Evolutionary conservation across 106 monocot genomes (phyloP).

Genomic region (Platanthera zijinensis): DNA sequence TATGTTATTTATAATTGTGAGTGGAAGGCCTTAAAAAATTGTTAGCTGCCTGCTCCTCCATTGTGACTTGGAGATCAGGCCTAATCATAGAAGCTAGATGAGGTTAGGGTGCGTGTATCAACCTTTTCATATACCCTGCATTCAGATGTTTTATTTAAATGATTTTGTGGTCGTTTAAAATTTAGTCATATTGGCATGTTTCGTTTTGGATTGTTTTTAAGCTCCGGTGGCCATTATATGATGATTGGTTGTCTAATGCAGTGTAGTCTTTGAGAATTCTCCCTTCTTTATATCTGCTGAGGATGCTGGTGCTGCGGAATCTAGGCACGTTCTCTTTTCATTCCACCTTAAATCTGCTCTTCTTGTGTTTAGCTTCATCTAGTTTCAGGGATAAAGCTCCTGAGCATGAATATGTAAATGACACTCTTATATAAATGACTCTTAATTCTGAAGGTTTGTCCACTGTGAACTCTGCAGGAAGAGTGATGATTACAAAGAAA

Average conservation of each 20-base stretch:
- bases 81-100: no score
- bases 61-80: no score
- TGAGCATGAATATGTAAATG: background rate
- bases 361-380: conserved; percentile 2
- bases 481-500: conserved; percentile 80
- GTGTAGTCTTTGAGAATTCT: conserved; percentile 88
- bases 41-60: no score
- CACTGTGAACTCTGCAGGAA: conserved; percentile 38
- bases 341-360: background rate
- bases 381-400: background rate
- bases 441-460: conserved; percentile 1
- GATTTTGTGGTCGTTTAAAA: background rate
- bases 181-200: background rate
- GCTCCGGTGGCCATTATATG: background rate
- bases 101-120: no score
- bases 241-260: conserved; percentile 23
- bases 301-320: conserved; percentile 83
- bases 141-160: no score
- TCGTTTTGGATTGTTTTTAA: background rate
- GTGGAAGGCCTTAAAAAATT: no score
- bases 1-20: no score
- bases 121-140: no score
- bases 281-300: conserved; percentile 98
- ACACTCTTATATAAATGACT: background rate
- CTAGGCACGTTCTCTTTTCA: conserved; percentile 36